Conservation (phyloP, 345 rosid species). For the Gynandropsis gynandra region DNA sequence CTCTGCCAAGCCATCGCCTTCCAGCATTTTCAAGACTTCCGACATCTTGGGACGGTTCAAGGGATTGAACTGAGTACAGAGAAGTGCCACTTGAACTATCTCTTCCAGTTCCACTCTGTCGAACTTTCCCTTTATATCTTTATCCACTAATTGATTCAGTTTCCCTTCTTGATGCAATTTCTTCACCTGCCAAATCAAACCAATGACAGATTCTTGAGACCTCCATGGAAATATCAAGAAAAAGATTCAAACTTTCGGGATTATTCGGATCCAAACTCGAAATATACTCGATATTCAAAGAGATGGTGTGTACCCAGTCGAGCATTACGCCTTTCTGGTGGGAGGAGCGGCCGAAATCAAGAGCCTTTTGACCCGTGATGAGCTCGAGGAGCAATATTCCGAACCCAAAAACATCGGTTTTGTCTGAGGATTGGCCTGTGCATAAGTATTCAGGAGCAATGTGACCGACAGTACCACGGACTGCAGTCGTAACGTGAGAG, state of each 20-base stretch:
- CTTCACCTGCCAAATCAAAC: slow-evolving; percentile 59
- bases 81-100: slow-evolving; percentile 71
- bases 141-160: slow-evolving; percentile 61
- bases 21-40: slow-evolving; percentile 68
- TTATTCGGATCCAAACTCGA: slow-evolving; percentile 7
- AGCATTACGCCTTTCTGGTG: slow-evolving; percentile 94
- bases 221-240: not conserved
- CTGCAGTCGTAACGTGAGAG: slow-evolving; percentile 89
- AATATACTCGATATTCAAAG: not conserved
- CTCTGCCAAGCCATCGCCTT: slow-evolving; percentile 78
- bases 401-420: slow-evolving; percentile 89
- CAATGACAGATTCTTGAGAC: not conserved
- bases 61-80: slow-evolving; percentile 72
- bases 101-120: slow-evolving; percentile 72
- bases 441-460: slow-evolving; percentile 93
- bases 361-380: slow-evolving; percentile 81
- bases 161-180: slow-evolving; percentile 83
- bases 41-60: slow-evolving; percentile 72
- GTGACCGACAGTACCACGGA: slow-evolving; percentile 92
- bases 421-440: slow-evolving; percentile 88
- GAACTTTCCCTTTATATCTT: slow-evolving; percentile 52
- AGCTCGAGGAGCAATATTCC: slow-evolving; percentile 93
- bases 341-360: slow-evolving; percentile 79
- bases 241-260: not conserved
- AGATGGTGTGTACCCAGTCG: slow-evolving; percentile 57